Evolutionary conservation across 2,329 filamentous ascomycete genomes (phyloP), one percentile per base, ranked within the genome.

Genomic region (Fusarium chaquense): DNA sequence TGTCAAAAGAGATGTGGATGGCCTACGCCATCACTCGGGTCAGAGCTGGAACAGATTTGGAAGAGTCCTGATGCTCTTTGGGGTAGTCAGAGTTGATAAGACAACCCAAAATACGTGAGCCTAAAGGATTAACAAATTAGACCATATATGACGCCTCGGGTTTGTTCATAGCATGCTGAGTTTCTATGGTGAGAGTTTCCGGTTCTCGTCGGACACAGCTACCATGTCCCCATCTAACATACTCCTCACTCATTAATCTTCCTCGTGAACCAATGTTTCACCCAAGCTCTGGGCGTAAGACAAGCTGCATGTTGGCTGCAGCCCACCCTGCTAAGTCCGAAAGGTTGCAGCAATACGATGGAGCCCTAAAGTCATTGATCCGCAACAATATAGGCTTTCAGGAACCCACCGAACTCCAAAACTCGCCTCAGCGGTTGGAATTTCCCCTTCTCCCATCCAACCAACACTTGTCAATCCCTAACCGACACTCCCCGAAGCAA

Each of bases 1-100:
- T 73, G 72, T 12, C 70, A 72, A 32, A 59, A 58, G 6, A 74
- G 58, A 51, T 74, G 72, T 7, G 57, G 72, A 2, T 74, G 72
- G 72, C 72, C 72, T 1, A 73, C 70, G 1, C 69, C 72, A 2
- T 67, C 70, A 8, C 44, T 74, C 1, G 45, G 66, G 4, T 67
- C 64, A 0, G 72, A 74, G 30, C 40, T 74, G 26, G 61, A 70
- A 24, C 53, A 68, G 18, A 71, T 74, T 10, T 74, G 72, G 72
- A 56, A 60, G 2, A 56, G 36, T 7, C 61, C 70, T 11, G 60
- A 53, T 33, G 35, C 28, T 2, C 10, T 55, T 2, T 71, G 62
- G 62, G 60, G 49, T 13, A 30, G 24, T 6, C 43, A 56, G 8
- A 41, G 15, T 20, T 41, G 10, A 41, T 41, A 32, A 5, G 6